A percentile compares a stretch with the other conserved stretches of the same genome.
These are phyloP conservation scores for Withania somnifera DNA, from an alignment of 305 asterid genomes.

Conservation along the genomic window DNA sequence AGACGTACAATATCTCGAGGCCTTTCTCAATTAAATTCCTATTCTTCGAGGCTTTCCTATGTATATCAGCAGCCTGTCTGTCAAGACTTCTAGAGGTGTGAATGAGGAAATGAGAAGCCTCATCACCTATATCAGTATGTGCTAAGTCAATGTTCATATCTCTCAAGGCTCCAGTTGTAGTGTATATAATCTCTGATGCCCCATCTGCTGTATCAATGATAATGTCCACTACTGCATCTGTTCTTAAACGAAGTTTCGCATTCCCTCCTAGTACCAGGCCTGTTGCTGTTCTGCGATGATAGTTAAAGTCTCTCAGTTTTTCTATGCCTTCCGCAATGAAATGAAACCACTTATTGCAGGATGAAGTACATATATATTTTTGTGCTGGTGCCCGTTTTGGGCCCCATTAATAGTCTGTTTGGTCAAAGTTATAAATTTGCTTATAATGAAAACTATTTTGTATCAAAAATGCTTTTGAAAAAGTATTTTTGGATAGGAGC, in stretches of 20 bases:
- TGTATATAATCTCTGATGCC: constrained; percentile 54
- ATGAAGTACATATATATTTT: background rate
- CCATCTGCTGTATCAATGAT: constrained; percentile 68
- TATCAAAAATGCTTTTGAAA: no score
- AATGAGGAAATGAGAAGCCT: constrained; percentile 31
- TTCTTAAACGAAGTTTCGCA: constrained; percentile 50
- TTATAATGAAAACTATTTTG: no score
- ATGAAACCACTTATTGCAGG: background rate
- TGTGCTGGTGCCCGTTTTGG: no score
- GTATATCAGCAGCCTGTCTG: constrained; percentile 50
- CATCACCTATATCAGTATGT: constrained; percentile 18
- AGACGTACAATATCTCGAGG: constrained; percentile 39
- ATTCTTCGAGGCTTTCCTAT: constrained; percentile 45
- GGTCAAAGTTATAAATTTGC: no score
- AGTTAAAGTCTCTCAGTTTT: background rate
- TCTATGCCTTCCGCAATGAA: background rate
- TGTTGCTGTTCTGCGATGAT: constrained; percentile 37
- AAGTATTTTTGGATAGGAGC: no score
- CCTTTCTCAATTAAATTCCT: constrained; percentile 39
- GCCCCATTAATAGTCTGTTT: no score
- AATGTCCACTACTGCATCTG: constrained; percentile 47
- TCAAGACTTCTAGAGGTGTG: constrained; percentile 49
- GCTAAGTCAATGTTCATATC: constrained; percentile 32
- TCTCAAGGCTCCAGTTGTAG: constrained; percentile 53
- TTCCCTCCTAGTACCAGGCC: constrained; percentile 74